Percentiles rank a stretch among this genome's conserved stretches.
These are phyloP conservation scores for Colletotrichum sp. DNA, from an alignment of 2,329 filamentous ascomycete genomes.

Conservation along the genomic window DNA sequence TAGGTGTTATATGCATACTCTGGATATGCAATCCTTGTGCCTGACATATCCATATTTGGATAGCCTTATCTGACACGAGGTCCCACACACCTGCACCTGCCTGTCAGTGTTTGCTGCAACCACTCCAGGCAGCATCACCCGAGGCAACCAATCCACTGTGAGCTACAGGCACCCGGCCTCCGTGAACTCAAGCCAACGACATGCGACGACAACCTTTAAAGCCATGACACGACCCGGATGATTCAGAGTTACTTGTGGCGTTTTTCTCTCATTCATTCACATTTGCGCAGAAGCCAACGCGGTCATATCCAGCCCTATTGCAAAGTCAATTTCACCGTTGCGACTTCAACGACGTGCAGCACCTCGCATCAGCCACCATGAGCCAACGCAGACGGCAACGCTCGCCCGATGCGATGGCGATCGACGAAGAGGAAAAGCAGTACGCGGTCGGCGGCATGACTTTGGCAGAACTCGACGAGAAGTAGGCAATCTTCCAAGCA, in stretches of 20 bases:
- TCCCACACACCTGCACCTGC: not conserved
- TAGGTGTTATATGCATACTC: too few species aligned
- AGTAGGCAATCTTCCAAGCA: slow-evolving; percentile 32
- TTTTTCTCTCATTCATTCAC: not conserved
- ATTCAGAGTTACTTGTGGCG: not conserved
- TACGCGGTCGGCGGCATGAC: slow-evolving; percentile 46
- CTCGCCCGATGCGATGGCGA: slow-evolving; percentile 43
- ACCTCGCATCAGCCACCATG: slow-evolving; percentile 29
- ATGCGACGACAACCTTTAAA: slow-evolving; percentile 1
- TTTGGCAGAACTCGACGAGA: slow-evolving; percentile 47
- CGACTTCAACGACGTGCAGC: not conserved
- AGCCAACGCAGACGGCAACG: slow-evolving; percentile 28
- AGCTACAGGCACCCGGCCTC: not conserved
- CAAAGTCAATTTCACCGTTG: not conserved
- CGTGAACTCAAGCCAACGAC: not conserved
- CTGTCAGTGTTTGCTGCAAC: not conserved
- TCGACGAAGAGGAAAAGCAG: slow-evolving; percentile 56
- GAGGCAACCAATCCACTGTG: slow-evolving; percentile 14
- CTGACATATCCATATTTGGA: too few species aligned
- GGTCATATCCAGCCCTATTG: not conserved
- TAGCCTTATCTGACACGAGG: too few species aligned
- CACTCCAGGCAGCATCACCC: slow-evolving; percentile 16
- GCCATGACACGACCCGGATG: not conserved
- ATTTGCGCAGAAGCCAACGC: not conserved
- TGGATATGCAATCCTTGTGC: too few species aligned